phyloP scores from a whole-genome alignment of 108 stramenopile genomes.

The Cyclotella cryptica region DNA sequence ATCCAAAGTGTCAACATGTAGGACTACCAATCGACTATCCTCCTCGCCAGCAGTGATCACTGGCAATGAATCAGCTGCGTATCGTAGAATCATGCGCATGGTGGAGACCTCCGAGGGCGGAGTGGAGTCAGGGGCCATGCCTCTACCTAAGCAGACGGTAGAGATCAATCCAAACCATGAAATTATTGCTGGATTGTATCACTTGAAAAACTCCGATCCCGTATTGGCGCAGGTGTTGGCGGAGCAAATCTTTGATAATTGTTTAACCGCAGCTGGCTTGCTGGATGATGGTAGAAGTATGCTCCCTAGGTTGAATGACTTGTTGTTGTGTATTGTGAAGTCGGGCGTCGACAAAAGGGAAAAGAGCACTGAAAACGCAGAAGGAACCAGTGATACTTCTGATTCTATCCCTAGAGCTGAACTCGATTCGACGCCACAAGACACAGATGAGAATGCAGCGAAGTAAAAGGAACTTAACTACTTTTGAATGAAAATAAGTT shows the following conservation, averaged over 20 bases:
- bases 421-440: no score
- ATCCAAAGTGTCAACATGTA: constrained; percentile 81
- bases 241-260: constrained; percentile 97
- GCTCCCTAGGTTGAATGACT: constrained; percentile 93
- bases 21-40: constrained; percentile 81
- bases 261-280: constrained; percentile 96
- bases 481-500: background rate
- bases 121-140: constrained; percentile 61
- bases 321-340: constrained; percentile 83
- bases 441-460: no score
- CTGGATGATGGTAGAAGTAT: constrained; percentile 95
- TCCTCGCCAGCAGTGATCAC: constrained; percentile 97
- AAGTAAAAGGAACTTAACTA: no score
- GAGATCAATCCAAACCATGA: constrained; percentile 98
- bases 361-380: background rate
- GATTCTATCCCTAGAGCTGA: background rate
- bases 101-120: constrained; percentile 91
- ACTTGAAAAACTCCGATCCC: constrained; percentile 69
- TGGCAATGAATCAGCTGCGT: constrained; percentile 95
- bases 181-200: constrained; percentile 84
- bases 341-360: constrained; percentile 39
- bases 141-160: constrained; percentile 93
- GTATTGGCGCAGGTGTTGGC: constrained; percentile 81
- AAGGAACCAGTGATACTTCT: background rate
- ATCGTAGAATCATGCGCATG: constrained; percentile 98